A percentile compares a stretch with the other conserved stretches of the same genome.
These are phyloP conservation scores for Phalaenopsis equestris DNA, from an alignment of 106 monocot species.

Conservation along the genomic window DNA sequence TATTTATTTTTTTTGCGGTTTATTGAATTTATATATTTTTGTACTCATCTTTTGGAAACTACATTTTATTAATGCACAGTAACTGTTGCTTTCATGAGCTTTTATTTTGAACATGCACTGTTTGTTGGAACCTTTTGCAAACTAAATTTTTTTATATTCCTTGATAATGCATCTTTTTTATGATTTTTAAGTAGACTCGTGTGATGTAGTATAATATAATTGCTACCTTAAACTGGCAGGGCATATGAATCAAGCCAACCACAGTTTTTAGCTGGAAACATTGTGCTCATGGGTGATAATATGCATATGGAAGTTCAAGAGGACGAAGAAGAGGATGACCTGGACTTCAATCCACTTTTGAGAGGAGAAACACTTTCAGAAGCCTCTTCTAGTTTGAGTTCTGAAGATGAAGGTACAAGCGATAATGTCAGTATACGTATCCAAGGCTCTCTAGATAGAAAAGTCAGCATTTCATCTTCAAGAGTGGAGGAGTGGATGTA, in stretches of 20 bases:
- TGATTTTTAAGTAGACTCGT: neutral
- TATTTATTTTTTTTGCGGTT: no score
- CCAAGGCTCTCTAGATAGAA: slow-evolving; percentile 7
- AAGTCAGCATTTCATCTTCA: slow-evolving; percentile 5
- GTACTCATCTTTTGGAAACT: no score
- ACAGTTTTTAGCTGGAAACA: neutral
- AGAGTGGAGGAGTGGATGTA: neutral
- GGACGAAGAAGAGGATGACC: slow-evolving; percentile 59
- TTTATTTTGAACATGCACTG: neutral
- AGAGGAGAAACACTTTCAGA: slow-evolving; percentile 49
- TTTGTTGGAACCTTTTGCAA: neutral
- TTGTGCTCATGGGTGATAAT: slow-evolving; percentile 8
- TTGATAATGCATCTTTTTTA: neutral
- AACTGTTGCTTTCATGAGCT: slow-evolving; percentile 25
- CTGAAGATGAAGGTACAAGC: slow-evolving; percentile 31
- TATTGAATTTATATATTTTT: no score
- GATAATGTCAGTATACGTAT: slow-evolving; percentile 5
- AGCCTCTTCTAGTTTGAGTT: slow-evolving; percentile 62
- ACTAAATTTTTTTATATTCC: neutral
- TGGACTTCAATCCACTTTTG: slow-evolving; percentile 59
- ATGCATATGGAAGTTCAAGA: slow-evolving; percentile 43
- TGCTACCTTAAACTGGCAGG: neutral
- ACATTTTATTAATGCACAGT: no score
- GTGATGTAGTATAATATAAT: neutral
- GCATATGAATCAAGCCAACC: neutral